phyloP scores from a whole-genome alignment of 331 rosid genomes.

The Malus hybrid region DNA sequence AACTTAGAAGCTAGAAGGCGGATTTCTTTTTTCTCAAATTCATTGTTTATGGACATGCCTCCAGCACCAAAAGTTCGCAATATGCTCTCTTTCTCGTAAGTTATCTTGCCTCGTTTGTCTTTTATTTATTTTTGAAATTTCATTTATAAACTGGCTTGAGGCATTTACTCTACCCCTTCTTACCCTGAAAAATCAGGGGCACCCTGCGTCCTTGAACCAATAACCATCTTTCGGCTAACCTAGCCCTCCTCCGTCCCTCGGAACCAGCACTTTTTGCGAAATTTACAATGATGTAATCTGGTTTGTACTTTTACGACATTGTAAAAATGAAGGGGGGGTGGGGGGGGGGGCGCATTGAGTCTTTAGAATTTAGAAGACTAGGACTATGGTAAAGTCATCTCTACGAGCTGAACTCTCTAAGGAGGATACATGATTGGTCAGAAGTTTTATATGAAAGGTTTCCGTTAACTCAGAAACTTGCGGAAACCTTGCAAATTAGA shows the following conservation, averaged over 20 bases:
- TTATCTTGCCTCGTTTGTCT: neutral
- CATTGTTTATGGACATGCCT: slow-evolving; percentile 95
- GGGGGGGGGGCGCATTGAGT: neutral
- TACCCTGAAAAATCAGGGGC: too few species aligned
- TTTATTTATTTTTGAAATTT: neutral
- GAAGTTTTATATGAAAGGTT: neutral
- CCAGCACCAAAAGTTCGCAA: slow-evolving; percentile 93
- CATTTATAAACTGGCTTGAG: neutral
- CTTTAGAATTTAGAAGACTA: neutral
- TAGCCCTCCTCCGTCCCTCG: too few species aligned
- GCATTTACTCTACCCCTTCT: neutral
- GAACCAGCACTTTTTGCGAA: neutral
- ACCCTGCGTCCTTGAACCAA: too few species aligned
- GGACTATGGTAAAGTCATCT: neutral
- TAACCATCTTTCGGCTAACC: too few species aligned
- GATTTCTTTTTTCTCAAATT: slow-evolving; percentile 52
- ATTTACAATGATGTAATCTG: neutral
- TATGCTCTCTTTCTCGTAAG: slow-evolving; percentile 99
- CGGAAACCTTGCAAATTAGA: neutral
- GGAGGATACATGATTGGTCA: neutral
- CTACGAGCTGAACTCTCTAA: neutral
- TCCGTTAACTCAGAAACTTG: neutral
- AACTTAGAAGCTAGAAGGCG: slow-evolving; percentile 78
- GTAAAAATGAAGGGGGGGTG: neutral
- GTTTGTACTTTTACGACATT: neutral